phyloP scores from a whole-genome alignment of 2,329 filamentous ascomycete species.

The Botrytis byssoidea region DNA sequence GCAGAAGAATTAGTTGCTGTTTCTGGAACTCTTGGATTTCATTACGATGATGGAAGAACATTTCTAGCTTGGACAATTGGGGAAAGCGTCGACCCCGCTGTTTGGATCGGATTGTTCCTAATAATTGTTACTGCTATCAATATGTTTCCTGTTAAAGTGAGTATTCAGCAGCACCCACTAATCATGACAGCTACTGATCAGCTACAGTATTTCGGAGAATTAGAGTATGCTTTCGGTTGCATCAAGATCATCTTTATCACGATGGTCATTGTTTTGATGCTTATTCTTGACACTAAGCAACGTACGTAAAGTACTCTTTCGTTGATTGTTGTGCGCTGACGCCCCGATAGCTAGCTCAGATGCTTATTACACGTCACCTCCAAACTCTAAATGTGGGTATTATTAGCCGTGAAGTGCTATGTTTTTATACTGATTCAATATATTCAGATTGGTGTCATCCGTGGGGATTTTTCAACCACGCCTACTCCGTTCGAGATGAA shows the following conservation, averaged over 20 bases:
- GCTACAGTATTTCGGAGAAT: conserved; percentile 39
- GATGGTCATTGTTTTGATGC: conserved; percentile 42
- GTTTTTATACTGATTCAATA: not conserved
- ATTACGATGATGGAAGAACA: conserved; percentile 42
- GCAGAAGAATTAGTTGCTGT: conserved; percentile 42
- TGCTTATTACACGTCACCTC: conserved; percentile 41
- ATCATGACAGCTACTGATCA: not conserved
- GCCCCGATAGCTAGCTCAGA: conserved; percentile 36
- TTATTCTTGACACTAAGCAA: conserved; percentile 42
- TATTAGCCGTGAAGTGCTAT: not conserved
- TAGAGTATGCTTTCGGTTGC: conserved; percentile 43
- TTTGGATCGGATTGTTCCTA: conserved; percentile 43
- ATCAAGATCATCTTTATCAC: conserved; percentile 43
- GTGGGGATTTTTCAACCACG: conserved; percentile 42
- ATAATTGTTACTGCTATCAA: conserved; percentile 41
- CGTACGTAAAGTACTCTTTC: conserved; percentile 33
- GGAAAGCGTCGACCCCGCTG: conserved; percentile 40
- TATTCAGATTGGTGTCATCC: conserved; percentile 40
- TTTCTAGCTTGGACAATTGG: conserved; percentile 40
- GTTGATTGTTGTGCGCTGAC: not conserved
- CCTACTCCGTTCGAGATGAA: conserved; percentile 39
- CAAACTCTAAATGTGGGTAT: conserved; percentile 42
- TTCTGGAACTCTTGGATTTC: conserved; percentile 41
- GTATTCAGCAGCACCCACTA: not conserved
- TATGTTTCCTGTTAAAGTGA: conserved; percentile 42